phyloP scores from a whole-genome alignment of 176 grass and related monocot species.

The Ananas comosus region DNA sequence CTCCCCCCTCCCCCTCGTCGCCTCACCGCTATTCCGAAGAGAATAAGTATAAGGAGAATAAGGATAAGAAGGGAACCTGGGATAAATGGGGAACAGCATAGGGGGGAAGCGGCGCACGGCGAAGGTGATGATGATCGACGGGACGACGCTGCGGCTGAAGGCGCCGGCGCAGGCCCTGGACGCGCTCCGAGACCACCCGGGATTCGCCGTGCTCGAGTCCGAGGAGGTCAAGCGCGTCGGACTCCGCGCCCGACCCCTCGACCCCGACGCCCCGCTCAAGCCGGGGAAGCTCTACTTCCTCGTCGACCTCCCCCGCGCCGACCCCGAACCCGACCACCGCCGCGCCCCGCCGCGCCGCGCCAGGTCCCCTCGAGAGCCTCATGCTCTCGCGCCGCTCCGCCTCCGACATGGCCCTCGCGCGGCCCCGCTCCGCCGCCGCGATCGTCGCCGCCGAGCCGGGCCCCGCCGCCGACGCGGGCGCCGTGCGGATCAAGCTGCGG shows the following conservation, averaged over 20 bases:
- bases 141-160: slow-evolving; percentile 64
- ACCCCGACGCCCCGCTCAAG: slow-evolving; percentile 65
- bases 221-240: slow-evolving; percentile 74
- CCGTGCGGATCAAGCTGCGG: slow-evolving; percentile 61
- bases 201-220: slow-evolving; percentile 63
- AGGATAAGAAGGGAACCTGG: too few species aligned
- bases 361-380: slow-evolving; percentile 82
- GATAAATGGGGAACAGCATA: neutral
- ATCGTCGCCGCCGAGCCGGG: neutral
- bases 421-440: neutral
- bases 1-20: neutral
- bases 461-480: slow-evolving; percentile 47
- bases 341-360: slow-evolving; percentile 42
- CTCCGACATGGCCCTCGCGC: slow-evolving; percentile 50
- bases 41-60: too few species aligned
- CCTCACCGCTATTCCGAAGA: neutral
- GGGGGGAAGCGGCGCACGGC: slow-evolving; percentile 31
- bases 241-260: slow-evolving; percentile 48
- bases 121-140: slow-evolving; percentile 99
- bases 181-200: slow-evolving; percentile 62
- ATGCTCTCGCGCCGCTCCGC: slow-evolving; percentile 76
- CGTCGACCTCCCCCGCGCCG: slow-evolving; percentile 46
- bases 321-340: neutral
- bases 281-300: slow-evolving; percentile 89
- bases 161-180: slow-evolving; percentile 28